phyloP scores from a whole-genome alignment of 2,329 filamentous ascomycete species.

The Emmonsiellopsis sp. region DNA sequence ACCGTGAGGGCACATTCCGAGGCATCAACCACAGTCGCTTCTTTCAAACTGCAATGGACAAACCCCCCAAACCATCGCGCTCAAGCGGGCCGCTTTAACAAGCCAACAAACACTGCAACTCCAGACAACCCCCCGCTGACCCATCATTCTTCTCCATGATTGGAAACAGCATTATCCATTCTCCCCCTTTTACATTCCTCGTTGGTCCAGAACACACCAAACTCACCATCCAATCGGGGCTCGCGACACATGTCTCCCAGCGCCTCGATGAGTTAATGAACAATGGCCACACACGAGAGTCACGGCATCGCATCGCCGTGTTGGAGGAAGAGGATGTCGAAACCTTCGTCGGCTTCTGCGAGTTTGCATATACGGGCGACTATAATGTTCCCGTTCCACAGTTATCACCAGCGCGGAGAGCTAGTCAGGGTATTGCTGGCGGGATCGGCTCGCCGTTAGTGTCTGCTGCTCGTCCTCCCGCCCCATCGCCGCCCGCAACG shows the following conservation, averaged over 20 bases:
- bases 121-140: conserved; percentile 15
- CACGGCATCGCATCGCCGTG: conserved; percentile 32
- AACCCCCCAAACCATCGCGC: background rate
- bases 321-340: conserved; percentile 40
- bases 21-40: background rate
- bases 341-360: conserved; percentile 41
- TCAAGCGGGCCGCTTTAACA: conserved; percentile 4
- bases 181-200: conserved; percentile 37
- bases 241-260: conserved; percentile 36
- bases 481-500: conserved; percentile 21
- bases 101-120: conserved; percentile 6
- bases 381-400: conserved; percentile 30
- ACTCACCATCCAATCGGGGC: conserved; percentile 37
- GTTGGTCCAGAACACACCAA: conserved; percentile 39
- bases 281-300: conserved; percentile 38
- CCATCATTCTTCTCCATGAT: conserved; percentile 7
- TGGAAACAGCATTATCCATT: conserved; percentile 33
- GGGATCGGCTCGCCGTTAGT: conserved; percentile 7
- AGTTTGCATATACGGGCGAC: conserved; percentile 43
- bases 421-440: background rate
- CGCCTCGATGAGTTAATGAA: conserved; percentile 38
- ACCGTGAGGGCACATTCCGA: background rate
- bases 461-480: conserved; percentile 19
- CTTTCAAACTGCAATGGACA: background rate
- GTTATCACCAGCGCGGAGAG: conserved; percentile 4